phyloP scores from a whole-genome alignment of 306 rosid species.

The Cajanus cajan region DNA sequence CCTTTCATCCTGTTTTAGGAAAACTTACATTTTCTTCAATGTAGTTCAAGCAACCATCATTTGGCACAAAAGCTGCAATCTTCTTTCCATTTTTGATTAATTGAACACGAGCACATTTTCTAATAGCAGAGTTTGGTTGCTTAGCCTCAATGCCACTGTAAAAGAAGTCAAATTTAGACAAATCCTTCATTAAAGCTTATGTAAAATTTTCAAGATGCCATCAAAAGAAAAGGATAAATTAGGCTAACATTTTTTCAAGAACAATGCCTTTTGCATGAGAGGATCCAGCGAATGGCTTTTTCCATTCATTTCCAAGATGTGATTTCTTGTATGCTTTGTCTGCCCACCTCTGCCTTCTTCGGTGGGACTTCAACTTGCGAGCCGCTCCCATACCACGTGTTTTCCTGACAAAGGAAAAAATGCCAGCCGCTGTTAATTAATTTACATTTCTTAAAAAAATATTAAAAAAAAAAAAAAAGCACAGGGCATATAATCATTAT shows the following conservation, averaged over 20 bases:
- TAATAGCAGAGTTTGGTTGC: conserved; percentile 71
- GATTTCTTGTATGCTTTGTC: conserved; percentile 69
- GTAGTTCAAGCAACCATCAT: conserved; percentile 67
- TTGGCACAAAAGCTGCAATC: conserved; percentile 69
- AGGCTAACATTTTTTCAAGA: conserved; percentile 57
- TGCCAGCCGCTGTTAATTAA: background rate
- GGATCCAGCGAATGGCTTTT: conserved; percentile 68
- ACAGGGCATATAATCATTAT: background rate
- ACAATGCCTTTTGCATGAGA: conserved; percentile 66
- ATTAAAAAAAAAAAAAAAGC: background rate
- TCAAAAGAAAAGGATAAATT: conserved; percentile 4
- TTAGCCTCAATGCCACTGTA: conserved; percentile 69
- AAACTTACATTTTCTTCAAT: conserved; percentile 62
- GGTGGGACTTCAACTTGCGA: conserved; percentile 69
- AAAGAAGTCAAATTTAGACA: background rate
- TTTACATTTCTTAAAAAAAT: background rate
- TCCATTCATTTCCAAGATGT: conserved; percentile 68
- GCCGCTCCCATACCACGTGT: conserved; percentile 72
- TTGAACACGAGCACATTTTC: conserved; percentile 70
- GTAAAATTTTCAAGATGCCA: background rate
- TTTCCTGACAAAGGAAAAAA: conserved; percentile 38
- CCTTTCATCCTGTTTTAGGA: background rate
- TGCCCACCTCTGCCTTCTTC: conserved; percentile 69
- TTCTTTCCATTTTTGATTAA: conserved; percentile 68
- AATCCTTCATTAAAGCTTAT: background rate